These are phyloP conservation scores for Vigna unguiculata DNA, from an alignment of 306 rosid genomes.

Conservation along the genomic window DNA sequence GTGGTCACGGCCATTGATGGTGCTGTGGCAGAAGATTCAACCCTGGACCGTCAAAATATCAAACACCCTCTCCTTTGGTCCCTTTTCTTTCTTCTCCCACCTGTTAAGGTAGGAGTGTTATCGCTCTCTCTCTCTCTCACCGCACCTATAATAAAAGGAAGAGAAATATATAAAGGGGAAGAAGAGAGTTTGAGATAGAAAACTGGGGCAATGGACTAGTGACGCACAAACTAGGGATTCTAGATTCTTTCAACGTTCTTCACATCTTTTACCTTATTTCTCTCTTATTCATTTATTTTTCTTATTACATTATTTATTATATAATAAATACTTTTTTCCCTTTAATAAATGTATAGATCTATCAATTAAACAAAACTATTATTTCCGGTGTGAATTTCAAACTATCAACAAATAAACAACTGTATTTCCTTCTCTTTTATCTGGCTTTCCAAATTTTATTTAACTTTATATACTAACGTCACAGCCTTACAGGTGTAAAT, in stretches of 20 bases:
- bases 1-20: constrained; percentile 64
- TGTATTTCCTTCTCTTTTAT: no score
- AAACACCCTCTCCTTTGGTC: neutral
- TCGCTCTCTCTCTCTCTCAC: constrained; percentile 11
- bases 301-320: neutral
- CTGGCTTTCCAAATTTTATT: no score
- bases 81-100: constrained; percentile 29
- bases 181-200: constrained; percentile 11
- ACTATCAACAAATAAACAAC: no score
- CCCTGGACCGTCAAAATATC: constrained; percentile 44
- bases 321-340: neutral
- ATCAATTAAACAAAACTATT: neutral
- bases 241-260: constrained; percentile 16
- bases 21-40: constrained; percentile 38
- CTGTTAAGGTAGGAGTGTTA: constrained; percentile 38
- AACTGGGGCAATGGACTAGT: neutral
- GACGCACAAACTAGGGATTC: constrained; percentile 50
- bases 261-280: neutral
- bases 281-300: neutral
- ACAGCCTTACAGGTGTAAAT: neutral
- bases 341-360: neutral
- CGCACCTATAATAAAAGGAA: constrained; percentile 9
- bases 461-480: neutral
- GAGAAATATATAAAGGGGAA: neutral
- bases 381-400: no score